Base-by-base conservation (phyloP, 352 stramenopile species). In the Globisporangium nunn region DNA sequence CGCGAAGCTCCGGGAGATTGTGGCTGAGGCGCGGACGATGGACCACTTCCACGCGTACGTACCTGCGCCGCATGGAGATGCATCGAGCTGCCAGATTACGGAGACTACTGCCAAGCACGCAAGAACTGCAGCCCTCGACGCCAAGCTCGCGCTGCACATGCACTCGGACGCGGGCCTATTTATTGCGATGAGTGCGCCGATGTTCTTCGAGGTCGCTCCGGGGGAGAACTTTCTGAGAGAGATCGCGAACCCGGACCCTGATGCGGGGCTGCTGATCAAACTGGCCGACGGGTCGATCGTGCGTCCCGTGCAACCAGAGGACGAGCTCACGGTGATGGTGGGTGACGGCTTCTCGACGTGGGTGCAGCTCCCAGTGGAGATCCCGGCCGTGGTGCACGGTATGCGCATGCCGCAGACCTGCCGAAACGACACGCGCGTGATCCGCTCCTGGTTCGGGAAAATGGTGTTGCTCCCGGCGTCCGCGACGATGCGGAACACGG, bases 391-490 rank as follows among this genome's bases (percentile, higher is more conserved):
- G 4, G 52, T 67, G 15, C 61, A 67, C 44, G 61, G 56, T 8
- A 61, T 67, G 61, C 50, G 33, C 10, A 67, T 67, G 61, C 61
- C 61, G 6, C 56, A 62, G 56, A 67, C 61, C n/a, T 60, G 61
- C 31, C 51, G 48, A 18, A 6, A 23, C n/a, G 43, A 44, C 1
- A 15, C 41, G n/a, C 61, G 51, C 4, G 10, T 74, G 6, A 44
- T 75, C 0, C 67, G 70, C 6, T 61, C 66, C 23, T 78, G 70
- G 70, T 74, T 73, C 39, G 70, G 70, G 50, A 74, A 74, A 56
- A 78, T 78, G 67, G 59, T 75, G 50, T 53, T 78, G 28, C 54
- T 74, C 37, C 51, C 63, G 7, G 50, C 37, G 5, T 44, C 66
- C 11, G 41, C 64, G 18, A 58, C 56, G 15, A 72, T 78, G 64